Evolutionary conservation across 2,329 filamentous ascomycete species (phyloP), one percentile per base, ranked within the genome.

Genomic region (Paradendryphiella salina): DNA sequence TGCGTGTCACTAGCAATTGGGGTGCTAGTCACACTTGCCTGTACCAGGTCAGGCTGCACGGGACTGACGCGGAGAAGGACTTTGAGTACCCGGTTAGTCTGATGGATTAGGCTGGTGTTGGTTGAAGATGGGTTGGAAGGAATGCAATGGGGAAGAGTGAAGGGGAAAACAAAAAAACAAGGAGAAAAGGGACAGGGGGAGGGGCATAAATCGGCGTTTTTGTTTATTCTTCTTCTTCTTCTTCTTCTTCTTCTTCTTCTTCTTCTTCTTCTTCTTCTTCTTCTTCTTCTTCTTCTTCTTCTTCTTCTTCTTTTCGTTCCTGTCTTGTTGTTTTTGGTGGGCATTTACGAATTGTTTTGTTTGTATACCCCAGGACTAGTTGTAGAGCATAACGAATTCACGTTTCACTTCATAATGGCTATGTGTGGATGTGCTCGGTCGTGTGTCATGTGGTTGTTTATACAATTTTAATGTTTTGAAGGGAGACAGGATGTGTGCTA

Each of bases 31-130:
- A 72, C 54, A 79, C 77, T 10, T 80, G 78, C 54, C 43, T 79
- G 28, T 80, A 80, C 56, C 71, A 77, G 10, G 54, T 79, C 23
- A 66, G 76, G 17, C 63, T 80, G 46, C 73, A 75, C 31, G 78
- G 77, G 23, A 59, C 69, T 11, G 59, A 63, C 28, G 59, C 58
- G 11, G 41, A 50, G 13, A 55, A 57, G 46, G 58, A 57, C 18
- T 48, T 53, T n/a, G 39, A 60, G 20, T 66, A 66, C 28, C 50
- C 51, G 9, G 57, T 64, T 3, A 46, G 40, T 7, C 40, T 65
- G 35, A 60, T 58, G 37, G 58, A 63, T 14, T 64, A 59, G 35
- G 49, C 11, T 14, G 21, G 20, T 23, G 13, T 23, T 20, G 21
- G 18, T 20, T n/a, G 17, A 13, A 13, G 8, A 20, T 20, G 17